phyloP scores from a whole-genome alignment of 2,329 filamentous ascomycete species.

The Aureobasidium sp. region DNA sequence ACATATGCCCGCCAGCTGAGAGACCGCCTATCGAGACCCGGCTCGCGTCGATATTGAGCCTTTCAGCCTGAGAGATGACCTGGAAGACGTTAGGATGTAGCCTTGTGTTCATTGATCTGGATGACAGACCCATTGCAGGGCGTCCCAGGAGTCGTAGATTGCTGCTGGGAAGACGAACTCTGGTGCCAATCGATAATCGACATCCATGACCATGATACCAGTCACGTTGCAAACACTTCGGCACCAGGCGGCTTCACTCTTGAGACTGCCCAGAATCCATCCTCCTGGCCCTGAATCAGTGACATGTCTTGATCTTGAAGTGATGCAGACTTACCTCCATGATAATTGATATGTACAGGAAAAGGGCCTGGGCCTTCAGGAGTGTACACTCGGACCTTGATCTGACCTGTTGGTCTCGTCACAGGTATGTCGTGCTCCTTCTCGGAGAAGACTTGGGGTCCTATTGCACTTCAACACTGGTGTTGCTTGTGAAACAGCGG shows the following conservation, averaged over 20 bases:
- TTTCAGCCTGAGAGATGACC: not conserved
- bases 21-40: conserved; percentile 46
- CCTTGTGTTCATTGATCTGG: conserved; percentile 31
- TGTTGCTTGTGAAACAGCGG: not conserved
- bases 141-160: conserved; percentile 55
- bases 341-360: conserved; percentile 25
- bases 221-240: conserved; percentile 42
- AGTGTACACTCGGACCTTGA: not conserved
- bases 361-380: not conserved
- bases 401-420: not conserved
- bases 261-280: conserved; percentile 48
- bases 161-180: conserved; percentile 56
- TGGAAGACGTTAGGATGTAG: not conserved
- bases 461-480: not conserved
- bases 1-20: conserved; percentile 59
- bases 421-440: not conserved
- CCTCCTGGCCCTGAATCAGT: conserved; percentile 34
- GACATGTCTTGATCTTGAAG: not conserved
- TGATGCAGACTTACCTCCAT: conserved; percentile 32
- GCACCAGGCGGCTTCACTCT: conserved; percentile 48
- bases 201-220: conserved; percentile 50
- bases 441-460: not conserved
- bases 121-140: conserved; percentile 54
- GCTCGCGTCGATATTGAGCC: not conserved
- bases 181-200: conserved; percentile 59